Evolutionary conservation across 164 flowering plant species (phyloP), one percentile per base, ranked within the genome.

Genomic region (Vitis riparia): DNA sequence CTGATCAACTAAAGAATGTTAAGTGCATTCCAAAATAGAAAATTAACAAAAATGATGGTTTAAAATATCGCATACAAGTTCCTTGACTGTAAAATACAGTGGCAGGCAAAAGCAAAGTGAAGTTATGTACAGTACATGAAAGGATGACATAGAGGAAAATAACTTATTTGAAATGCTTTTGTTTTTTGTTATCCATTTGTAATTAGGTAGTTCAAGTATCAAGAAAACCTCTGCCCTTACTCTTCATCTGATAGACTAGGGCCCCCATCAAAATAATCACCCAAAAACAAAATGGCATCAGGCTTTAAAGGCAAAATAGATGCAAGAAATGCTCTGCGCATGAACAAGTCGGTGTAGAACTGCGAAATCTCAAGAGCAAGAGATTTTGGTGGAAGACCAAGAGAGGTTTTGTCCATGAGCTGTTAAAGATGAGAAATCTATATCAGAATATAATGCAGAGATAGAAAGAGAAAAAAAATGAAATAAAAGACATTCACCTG

Each of bases 191-290:
- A 32, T 53, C 12, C 14, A 67, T 53, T 17, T 29, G 19, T 8
- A 50, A 51, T 23, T 11, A 13, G 32, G 5, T 11, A 66, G 14
- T 48, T 53, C 10, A 53, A 29, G 13, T 32, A 14, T 30, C 53
- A 64, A 55, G 59, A 51, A 12, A 63, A 32, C 52, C 59, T 27
- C 69, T 69, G 48, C 76, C 57, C 95, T 91, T 92, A 94, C 99
- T 94, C 97, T 79, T 87, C 87, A 78, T 94, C 87, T 15, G 92
- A 85, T 59, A 94, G 78, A 61, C 67, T 64, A 51, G 84, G 85
- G 1, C 97, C 97, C 11, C 99, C 99, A 79, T 94, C 97, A 78
- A 92, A 88, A 75, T 86, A 84, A 79, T 94, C 99, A 55, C 99
- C 99, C 69, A 94, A 74, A 77, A 92, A 91, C 70, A 94, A 71